These are phyloP conservation scores for Cornus florida DNA, from an alignment of 148 eudicot genomes.

Conservation along the genomic window DNA sequence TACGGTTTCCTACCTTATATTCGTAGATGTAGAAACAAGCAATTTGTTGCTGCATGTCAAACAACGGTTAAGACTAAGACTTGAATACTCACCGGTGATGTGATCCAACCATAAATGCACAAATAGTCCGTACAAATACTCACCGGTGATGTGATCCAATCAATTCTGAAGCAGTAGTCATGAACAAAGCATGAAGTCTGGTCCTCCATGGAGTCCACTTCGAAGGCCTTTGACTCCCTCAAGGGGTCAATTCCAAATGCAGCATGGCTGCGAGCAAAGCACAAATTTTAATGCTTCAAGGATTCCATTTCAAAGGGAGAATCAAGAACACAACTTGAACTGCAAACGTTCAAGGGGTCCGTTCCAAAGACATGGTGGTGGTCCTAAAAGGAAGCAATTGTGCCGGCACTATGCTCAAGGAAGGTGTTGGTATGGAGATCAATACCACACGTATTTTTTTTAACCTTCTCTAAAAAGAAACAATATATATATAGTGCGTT, in stretches of 20 bases:
- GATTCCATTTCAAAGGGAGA: slow-evolving; percentile 5
- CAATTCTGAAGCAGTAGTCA: not conserved
- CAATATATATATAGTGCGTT: no score
- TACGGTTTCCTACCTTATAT: no score
- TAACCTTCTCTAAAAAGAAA: no score
- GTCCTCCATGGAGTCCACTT: not conserved
- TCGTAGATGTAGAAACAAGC: no score
- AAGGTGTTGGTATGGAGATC: slow-evolving; percentile 43
- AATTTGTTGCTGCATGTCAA: no score
- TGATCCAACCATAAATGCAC: no score
- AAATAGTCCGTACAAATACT: no score
- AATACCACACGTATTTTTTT: not conserved
- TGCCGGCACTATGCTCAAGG: slow-evolving; percentile 46
- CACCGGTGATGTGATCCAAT: no score
- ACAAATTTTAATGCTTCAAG: not conserved
- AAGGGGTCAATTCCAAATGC: not conserved
- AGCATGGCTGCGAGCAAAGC: not conserved
- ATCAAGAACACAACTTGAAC: not conserved
- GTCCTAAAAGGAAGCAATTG: slow-evolving; percentile 19
- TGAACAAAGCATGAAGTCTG: not conserved
- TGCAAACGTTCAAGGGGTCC: not conserved
- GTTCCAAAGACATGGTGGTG: slow-evolving; percentile 2
- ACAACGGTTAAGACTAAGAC: no score
- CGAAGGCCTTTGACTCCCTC: slow-evolving; percentile 18
- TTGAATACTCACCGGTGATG: no score